Evolutionary conservation across 257 asterid species (phyloP), one percentile per base, ranked within the genome.

Genomic region (Rhazya stricta): DNA sequence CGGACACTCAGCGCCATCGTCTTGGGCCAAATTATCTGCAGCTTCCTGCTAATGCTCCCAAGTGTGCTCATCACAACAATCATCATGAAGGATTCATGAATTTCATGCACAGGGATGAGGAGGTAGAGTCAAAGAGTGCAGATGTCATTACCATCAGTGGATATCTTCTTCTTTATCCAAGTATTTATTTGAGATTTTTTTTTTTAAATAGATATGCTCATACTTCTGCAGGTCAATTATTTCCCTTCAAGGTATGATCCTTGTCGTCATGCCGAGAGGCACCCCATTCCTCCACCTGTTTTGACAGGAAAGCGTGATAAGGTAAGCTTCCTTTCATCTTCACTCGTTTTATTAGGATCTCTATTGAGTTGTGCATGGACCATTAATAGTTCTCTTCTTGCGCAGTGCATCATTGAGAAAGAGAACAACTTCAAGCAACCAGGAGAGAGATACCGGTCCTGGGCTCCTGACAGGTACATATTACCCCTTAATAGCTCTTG

Each of bases 371-470:
- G 2, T 19, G 1, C 23, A 30, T 60, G 67, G 67, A 18, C 15
- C 41, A 30, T n/a, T 61, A n/a, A 7, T 30, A 63, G 6, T 36
- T 63, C 5, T 61, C 3, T 15, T 67, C 39, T 76, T 30, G 39
- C 75, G 74, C 85, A 85, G 89, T 68, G 81, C 78, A 75, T 85
- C 0, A 83, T 85, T 74, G 82, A 72, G 75, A 83, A 83, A 79
- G 89, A 85, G 81, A 85, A 85, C 81, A 85, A 85, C 83, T 85
- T 85, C 71, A 85, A 83, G 80, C 89, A 85, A 68, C 84, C 87
- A 16, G 89, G 89, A 30, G 89, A 83, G 74, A 83, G 83, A 57
- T 85, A 81, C 83, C 79, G 86, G 51, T 83, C 89, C 46, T 85
- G 83, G 83, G 85, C 78, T 25, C 78, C 87, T 21, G 87, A 79